Evolutionary conservation across 1,284 basidiomycete species (phyloP).

Genomic region (Rhodotorula mucilaginosa): DNA sequence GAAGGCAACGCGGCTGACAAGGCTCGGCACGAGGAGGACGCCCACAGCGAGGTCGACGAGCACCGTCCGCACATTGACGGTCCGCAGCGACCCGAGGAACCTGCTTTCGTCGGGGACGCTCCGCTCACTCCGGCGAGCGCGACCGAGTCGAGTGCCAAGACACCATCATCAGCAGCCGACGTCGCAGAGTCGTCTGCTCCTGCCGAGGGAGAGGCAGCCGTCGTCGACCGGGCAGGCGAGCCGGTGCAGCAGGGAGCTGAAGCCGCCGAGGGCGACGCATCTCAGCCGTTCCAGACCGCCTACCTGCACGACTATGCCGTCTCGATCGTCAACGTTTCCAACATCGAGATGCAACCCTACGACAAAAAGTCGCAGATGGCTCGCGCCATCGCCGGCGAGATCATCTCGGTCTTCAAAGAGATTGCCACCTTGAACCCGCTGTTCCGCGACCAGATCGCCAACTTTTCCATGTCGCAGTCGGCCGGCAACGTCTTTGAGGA

Average conservation of each 20-base stretch:
- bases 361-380: conserved; percentile 92
- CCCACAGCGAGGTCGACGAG: conserved; percentile 10
- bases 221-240: not conserved
- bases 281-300: conserved; percentile 72
- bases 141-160: conserved; percentile 17
- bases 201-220: conserved; percentile 39
- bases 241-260: conserved; percentile 46
- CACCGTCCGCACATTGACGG: conserved; percentile 22
- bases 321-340: conserved; percentile 87
- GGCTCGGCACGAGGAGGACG: not conserved
- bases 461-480: conserved; percentile 92
- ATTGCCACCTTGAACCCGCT: conserved; percentile 95
- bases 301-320: conserved; percentile 88
- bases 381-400: conserved; percentile 92
- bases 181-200: conserved; percentile 24
- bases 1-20: not conserved
- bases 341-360: conserved; percentile 69
- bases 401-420: conserved; percentile 97
- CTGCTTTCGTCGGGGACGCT: conserved; percentile 23
- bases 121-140: conserved; percentile 18
- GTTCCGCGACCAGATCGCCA: conserved; percentile 97
- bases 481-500: conserved; percentile 98
- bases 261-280: conserved; percentile 37
- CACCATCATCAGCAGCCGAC: conserved; percentile 16
- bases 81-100: conserved; percentile 16